Base-by-base conservation (phyloP, 148 eudicot genomes). In the Diospyros lotus region DNA sequence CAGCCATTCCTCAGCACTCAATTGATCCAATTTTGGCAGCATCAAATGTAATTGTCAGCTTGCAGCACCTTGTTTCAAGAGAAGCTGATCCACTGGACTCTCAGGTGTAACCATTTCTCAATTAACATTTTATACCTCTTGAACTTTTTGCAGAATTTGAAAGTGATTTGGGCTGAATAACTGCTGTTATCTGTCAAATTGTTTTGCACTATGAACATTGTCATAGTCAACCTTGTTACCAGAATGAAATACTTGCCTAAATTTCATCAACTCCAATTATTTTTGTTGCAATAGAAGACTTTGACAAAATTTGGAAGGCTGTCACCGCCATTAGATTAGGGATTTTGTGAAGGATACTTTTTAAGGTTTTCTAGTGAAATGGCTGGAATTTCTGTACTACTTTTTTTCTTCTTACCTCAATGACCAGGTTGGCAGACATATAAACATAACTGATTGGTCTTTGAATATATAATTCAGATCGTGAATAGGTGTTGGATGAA, bases 51-150 rank as follows among this genome's bases (percentile, higher is more conserved):
- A 79, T 90, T 75, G 88, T 90, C 58, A 90, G 94, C 77, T 80
- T 90, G 61, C 94, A 90, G 65, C 89, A 88, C 67, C 84, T 90
- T 58, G 87, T 90, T 52, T 90, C 94, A 56, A 81, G 94, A 14
- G 94, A 90, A 88, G 87, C 91, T 73, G 91, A 90, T 83, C 94
- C 94, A 59, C 83, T 90, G 55, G 94, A 90, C 61, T 88, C 91
- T 77, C 89, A 88, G 91, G 94, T 90, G 50, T 55, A 48, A 69
- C 65, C 67, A 51, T 18, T 43, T 17, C 50, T 64, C 4, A 18
- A 53, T 38, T 15, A 44, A 53, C 12, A 43, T 56, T 1, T 51
- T 42, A 58, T 28, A n/a, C 40, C 15, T 41, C 44, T 43, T 43
- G 70, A 48, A 50, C 3, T 15, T 46, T 51, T 40, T 52, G 38